phyloP scores from a whole-genome alignment of 2,329 filamentous ascomycete species.

The Sporothrix globosa region DNA sequence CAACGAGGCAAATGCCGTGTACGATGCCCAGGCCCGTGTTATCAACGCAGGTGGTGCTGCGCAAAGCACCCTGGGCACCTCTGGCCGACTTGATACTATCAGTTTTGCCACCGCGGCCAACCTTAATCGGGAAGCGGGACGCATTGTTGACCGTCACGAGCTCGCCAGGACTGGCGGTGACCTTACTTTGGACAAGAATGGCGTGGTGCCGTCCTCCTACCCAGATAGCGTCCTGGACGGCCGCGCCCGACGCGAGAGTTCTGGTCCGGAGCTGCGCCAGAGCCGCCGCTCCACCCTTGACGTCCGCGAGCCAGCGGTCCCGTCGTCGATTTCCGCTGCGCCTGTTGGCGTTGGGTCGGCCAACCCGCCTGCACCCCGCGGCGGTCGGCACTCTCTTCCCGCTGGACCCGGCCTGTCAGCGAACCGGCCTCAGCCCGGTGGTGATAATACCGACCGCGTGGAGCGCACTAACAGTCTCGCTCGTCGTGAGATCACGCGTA shows the following conservation, averaged over 20 bases:
- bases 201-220: background rate
- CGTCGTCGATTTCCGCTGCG: slow-evolving; percentile 24
- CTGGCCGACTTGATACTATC: slow-evolving; percentile 35
- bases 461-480: slow-evolving; percentile 56
- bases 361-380: slow-evolving; percentile 26
- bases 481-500: slow-evolving; percentile 56
- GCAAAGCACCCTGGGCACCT: slow-evolving; percentile 36
- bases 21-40: slow-evolving; percentile 50
- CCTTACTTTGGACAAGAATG: slow-evolving; percentile 2
- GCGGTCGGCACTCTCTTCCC: slow-evolving; percentile 43
- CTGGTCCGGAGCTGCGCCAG: slow-evolving; percentile 50
- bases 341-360: slow-evolving; percentile 4
- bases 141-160: background rate
- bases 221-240: background rate
- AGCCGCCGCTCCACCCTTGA: slow-evolving; percentile 45
- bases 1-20: slow-evolving; percentile 58
- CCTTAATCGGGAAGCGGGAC: slow-evolving; percentile 31
- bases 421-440: background rate
- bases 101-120: slow-evolving; percentile 35
- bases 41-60: slow-evolving; percentile 35
- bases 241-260: slow-evolving; percentile 36
- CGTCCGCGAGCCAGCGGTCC: slow-evolving; percentile 40
- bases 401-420: slow-evolving; percentile 41
- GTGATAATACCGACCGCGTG: slow-evolving; percentile 41
- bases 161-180: background rate